These are phyloP conservation scores for Tetracladium marchalianum DNA, from an alignment of 495 filamentous ascomycete genomes.

Conservation along the genomic window DNA sequence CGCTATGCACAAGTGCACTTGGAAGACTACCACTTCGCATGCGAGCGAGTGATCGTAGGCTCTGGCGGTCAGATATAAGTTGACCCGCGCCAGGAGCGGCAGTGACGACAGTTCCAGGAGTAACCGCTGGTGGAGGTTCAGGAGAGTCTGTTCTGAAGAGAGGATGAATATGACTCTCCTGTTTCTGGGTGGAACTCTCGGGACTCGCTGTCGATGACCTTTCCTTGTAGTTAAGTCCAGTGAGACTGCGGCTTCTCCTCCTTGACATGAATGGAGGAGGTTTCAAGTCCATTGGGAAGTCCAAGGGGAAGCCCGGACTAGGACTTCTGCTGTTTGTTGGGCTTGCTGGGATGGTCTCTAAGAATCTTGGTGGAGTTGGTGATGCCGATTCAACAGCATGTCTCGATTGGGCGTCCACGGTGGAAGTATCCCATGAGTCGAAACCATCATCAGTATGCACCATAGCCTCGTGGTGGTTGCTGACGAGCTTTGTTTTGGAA, in stretches of 20 bases:
- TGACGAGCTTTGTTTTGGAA: constrained; percentile 37
- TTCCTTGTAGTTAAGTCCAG: constrained; percentile 10
- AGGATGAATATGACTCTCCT: constrained; percentile 72
- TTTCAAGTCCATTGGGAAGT: constrained; percentile 25
- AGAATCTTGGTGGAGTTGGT: constrained; percentile 31
- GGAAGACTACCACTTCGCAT: constrained; percentile 60
- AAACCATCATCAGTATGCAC: constrained; percentile 43
- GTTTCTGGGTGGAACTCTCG: constrained; percentile 20
- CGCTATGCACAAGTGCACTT: constrained; percentile 38
- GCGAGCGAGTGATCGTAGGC: constrained; percentile 44
- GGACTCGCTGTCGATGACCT: constrained; percentile 16
- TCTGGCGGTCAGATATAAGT: constrained; percentile 48
- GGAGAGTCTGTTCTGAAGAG: constrained; percentile 72
- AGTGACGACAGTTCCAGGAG: constrained; percentile 58
- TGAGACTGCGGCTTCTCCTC: constrained; percentile 22
- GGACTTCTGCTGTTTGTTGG: constrained; percentile 39
- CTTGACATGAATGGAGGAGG: constrained; percentile 14
- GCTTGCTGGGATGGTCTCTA: constrained; percentile 53
- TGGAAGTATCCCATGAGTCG: constrained; percentile 59
- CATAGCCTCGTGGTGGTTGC: constrained; percentile 20
- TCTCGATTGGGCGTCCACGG: constrained; percentile 46
- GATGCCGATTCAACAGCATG: constrained; percentile 40
- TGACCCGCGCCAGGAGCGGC: constrained; percentile 63
- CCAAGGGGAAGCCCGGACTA: constrained; percentile 34
- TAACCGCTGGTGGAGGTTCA: constrained; percentile 54